Evolutionary conservation across 495 filamentous ascomycete species (phyloP).

Genomic region (Usnea hakonensis): DNA sequence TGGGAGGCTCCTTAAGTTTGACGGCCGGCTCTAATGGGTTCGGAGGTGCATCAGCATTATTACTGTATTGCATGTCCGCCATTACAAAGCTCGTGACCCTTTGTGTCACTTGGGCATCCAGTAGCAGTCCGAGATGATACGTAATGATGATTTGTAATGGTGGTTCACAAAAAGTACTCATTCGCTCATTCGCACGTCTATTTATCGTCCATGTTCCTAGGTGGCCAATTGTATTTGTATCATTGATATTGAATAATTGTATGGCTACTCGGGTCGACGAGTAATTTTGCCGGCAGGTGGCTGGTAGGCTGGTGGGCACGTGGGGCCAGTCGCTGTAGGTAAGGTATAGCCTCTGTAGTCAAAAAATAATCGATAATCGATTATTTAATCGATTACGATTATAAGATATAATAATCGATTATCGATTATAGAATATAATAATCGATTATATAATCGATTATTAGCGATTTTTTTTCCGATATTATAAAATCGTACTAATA

Average conservation of each 20-base stretch:
- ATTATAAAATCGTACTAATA: too few relatives aligned
- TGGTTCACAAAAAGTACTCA: too few relatives aligned
- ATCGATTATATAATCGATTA: too few relatives aligned
- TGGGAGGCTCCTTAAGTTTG: conserved; percentile 6
- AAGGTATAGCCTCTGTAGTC: background rate
- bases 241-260: too few relatives aligned
- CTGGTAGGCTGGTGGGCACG: too few relatives aligned
- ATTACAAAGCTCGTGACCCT: background rate
- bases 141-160: background rate
- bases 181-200: too few relatives aligned
- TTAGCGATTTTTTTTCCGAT: too few relatives aligned
- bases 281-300: background rate
- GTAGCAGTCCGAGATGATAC: background rate
- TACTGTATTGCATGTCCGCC: conserved; percentile 1
- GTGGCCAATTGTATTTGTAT: background rate
- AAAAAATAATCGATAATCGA: too few relatives aligned
- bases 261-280: too few relatives aligned
- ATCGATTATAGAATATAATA: too few relatives aligned
- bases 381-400: too few relatives aligned
- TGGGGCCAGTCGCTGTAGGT: background rate
- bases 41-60: conserved; percentile 3
- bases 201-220: background rate
- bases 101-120: background rate
- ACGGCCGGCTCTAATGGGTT: conserved; percentile 21
- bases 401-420: too few relatives aligned